Base-by-base conservation (phyloP, 2,329 filamentous ascomycete species). In the Talaromyces rugulosus region DNA sequence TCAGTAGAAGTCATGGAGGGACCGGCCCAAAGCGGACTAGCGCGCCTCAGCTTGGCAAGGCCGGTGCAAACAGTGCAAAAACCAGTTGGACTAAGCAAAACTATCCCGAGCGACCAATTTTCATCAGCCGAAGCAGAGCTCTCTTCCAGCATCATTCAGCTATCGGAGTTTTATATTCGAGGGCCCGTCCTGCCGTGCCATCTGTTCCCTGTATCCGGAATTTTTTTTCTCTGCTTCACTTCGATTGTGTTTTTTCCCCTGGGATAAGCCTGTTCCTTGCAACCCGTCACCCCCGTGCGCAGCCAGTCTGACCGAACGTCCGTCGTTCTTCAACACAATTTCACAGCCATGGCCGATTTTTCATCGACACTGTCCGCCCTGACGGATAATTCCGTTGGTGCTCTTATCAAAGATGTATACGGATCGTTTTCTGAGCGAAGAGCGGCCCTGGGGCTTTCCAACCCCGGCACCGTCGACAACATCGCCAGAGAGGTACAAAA, bases 401-500 rank as follows among this genome's bases (percentile, higher is more conserved):
- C 82, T 67, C 83, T 86, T 67, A 74, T 96, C 69, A 85, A 87
- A 77, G 90, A 96, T 83, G 88, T 87, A 78, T 89, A 95, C 80
- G 85, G 83, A 71, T 86, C 88, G 59, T 96, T 98, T 76, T 89
- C 89, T 66, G 90, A 95, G 71, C 87, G 91, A 80, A 89, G 95
- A 82, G 90, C 88, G 70, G 89, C 90, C 79, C 85, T 99, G 67
- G 94, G 93, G 65, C 84, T 99, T 69, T 85, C 89, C 69, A 98
- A 98, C 80, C 95, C 95, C 47, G 95, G 95, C 71, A 93, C 90
- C 58, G 88, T 97, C 68, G 95, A 99, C 80, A 88, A 88, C 74
- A 88, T 96, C 76, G 86, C 90, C 69, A 89, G 90, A 76, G 95
- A 99, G 82, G 92, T 97, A 66, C 89, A 96, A 82, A 92, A 93